Base-by-base conservation (phyloP, 208 protist species). In the Acanthamoeba quina region DNA sequence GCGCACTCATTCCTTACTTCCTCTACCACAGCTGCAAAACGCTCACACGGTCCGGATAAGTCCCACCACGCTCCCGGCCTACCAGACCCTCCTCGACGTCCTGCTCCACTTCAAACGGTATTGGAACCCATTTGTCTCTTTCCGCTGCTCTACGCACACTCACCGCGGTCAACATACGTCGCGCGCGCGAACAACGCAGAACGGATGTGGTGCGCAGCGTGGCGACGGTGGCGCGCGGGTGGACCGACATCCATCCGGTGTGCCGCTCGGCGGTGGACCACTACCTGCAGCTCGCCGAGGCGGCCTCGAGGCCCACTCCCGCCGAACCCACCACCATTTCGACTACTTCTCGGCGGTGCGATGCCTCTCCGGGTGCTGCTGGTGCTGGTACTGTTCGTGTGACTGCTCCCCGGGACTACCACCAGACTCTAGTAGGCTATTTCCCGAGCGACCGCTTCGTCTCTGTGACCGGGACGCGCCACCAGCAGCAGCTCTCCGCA, bases 91-190 rank as follows among this genome's bases (percentile, higher is more conserved):
- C 49, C 21, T 60, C 29, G 78, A 86, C 29, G n/a, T 86, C 13
- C 47, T 86, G 52, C 49, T 86, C 52, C 78, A 62, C 26, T 86
- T 86, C 78, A 86, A 86, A 49, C 44, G 49, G 78, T 62, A 86
- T 13, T 29, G 64, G n/a, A 72, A 0, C 29, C 64, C n/a, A 15
- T 29, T 37, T 24, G 6, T 34, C 10, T 70, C 62, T 29, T 29
- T 15, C 26, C 26, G 10, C 44, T 47, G 26, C 21, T 41, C 11
- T 41, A 26, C 11, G 29, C 24, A 72, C 64, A 72, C 10, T 80
- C 9, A 29, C 19, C 19, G 64, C 29, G 10, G 44, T 17, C 54
- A 10, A 54, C 41, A 26, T 13, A 13, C 24, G 0, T 3, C 34
- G 19, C 72, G 26, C 44, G 19, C 34, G 19, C 72, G 26, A 47